Evolutionary conservation across 768 basidiomycete genomes (phyloP).

Genomic region (Tylopilus balloui): DNA sequence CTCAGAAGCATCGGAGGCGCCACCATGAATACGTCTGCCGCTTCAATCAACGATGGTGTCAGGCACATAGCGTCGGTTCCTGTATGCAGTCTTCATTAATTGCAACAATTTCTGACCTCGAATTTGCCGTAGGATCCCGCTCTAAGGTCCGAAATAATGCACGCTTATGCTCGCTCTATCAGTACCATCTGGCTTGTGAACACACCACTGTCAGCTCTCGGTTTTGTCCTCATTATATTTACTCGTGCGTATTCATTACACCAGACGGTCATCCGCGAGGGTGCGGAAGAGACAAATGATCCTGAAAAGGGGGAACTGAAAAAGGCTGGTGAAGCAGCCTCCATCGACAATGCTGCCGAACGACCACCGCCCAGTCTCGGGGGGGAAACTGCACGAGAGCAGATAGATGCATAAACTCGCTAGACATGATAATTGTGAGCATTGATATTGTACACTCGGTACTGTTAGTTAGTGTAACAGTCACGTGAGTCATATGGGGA

Average conservation of each 20-base stretch:
- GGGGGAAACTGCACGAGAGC: neutral
- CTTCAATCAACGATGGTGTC: slow-evolving; percentile 46
- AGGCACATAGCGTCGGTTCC: slow-evolving; percentile 36
- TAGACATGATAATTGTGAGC: neutral
- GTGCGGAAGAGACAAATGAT: slow-evolving; percentile 20
- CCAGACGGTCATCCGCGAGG: slow-evolving; percentile 19
- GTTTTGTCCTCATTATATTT: slow-evolving; percentile 31
- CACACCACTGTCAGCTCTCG: slow-evolving; percentile 29
- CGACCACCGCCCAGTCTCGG: neutral
- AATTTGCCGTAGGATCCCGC: slow-evolving; percentile 24
- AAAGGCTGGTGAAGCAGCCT: neutral
- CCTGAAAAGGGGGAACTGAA: slow-evolving; percentile 24
- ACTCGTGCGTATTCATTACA: slow-evolving; percentile 36
- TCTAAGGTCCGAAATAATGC: slow-evolving; percentile 30
- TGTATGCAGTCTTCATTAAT: slow-evolving; percentile 14
- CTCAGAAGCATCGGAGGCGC: slow-evolving; percentile 16
- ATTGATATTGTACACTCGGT: no score
- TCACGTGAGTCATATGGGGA: slow-evolving; percentile 11
- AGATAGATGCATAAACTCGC: neutral
- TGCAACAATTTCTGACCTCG: slow-evolving; percentile 6
- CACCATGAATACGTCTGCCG: slow-evolving; percentile 38
- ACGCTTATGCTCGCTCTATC: slow-evolving; percentile 36
- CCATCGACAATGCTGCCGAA: slow-evolving; percentile 1
- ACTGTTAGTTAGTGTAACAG: neutral
- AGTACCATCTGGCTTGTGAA: slow-evolving; percentile 40